Base-by-base conservation (phyloP, 805 yeast species). In the Suhomyces canberraensis region DNA sequence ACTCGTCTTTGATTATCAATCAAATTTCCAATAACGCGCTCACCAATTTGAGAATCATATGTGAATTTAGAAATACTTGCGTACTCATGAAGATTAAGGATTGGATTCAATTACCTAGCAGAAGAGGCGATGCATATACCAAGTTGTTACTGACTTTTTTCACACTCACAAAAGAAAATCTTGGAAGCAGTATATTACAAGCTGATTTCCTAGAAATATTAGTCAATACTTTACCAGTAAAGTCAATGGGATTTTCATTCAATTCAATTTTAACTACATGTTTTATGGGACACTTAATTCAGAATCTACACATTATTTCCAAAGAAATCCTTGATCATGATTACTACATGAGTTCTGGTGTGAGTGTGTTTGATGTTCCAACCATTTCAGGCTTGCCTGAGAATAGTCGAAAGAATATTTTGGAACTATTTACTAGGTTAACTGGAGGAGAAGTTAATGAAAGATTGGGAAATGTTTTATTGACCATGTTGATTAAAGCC, bases 11-110 rank as follows among this genome's bases (percentile, higher is more conserved):
- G 9, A 51, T 84, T 0, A 60, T 78, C 2, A 66, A 69, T 27
- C 88, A 81, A 39, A 46, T 87, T 3, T 74, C 87, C 0, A 74
- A 78, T 47, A 88, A 83, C 42, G 58, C 73, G 1, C 47, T 85
- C 29, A 68, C 84, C 1, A 71, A 81, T 11, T 56, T 88, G 38
- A 61, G 93, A 39, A 71, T 75, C 3, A 47, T 61, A 30, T 58
- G 58, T 36, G 74, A 69, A 35, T 66, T 66, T 33, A 48, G 72
- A 37, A 54, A 58, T 27, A 56, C 67, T 3, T 64, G 53, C 31
- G 40, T 60, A 20, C 53, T 55, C 21, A 57, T 61, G 66, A 60
- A 59, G 35, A 50, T 55, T n/a, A 52, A 54, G 14, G 52, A 57
- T 46, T 52, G 78, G 74, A 35, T 56, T 54, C 45, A 61, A 45